A percentile compares a stretch with the other conserved stretches of the same genome.
phyloP scores from a whole-genome alignment of 202 grass and related monocot species.

The Panicum virgatum region DNA sequence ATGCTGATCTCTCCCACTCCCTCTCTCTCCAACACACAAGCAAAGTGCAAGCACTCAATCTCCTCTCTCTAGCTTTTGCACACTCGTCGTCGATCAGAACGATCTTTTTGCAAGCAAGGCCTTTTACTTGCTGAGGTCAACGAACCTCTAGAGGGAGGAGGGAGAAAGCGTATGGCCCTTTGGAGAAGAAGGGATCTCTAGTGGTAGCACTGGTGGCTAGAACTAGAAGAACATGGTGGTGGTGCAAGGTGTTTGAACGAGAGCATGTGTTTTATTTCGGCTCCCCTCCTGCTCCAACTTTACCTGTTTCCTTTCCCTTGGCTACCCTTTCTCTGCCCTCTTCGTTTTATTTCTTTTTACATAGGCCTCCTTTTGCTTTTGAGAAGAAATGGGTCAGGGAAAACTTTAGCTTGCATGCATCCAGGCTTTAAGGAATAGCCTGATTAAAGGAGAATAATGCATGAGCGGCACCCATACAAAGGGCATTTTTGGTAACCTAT shows the following conservation, averaged over 20 bases:
- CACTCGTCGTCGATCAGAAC: constrained; percentile 15
- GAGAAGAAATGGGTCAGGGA: constrained; percentile 47
- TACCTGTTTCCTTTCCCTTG: constrained; percentile 41
- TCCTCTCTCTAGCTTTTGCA: constrained; percentile 23
- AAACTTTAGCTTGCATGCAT: constrained; percentile 43
- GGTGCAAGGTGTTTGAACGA: constrained; percentile 43
- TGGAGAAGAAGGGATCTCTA: constrained; percentile 52
- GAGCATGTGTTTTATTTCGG: constrained; percentile 55
- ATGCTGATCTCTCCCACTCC: constrained; percentile 17
- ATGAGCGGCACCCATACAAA: not conserved
- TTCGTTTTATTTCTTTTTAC: constrained; percentile 17
- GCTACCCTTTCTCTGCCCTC: too few species aligned
- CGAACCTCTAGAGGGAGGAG: constrained; percentile 46
- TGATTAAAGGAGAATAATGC: constrained; percentile 39
- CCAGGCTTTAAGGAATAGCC: constrained; percentile 47
- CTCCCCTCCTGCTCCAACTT: constrained; percentile 25
- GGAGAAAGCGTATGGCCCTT: constrained; percentile 36
- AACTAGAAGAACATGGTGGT: too few species aligned
- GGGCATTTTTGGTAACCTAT: not conserved
- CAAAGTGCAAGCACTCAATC: constrained; percentile 24
- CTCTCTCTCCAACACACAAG: not conserved
- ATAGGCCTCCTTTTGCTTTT: constrained; percentile 51
- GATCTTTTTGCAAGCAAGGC: constrained; percentile 5
- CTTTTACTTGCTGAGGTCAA: constrained; percentile 42
- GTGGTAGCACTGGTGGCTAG: constrained; percentile 19